These are phyloP conservation scores for Cadophora luteo-olivacea DNA, from an alignment of 2,329 filamentous ascomycete genomes.

Conservation along the genomic window DNA sequence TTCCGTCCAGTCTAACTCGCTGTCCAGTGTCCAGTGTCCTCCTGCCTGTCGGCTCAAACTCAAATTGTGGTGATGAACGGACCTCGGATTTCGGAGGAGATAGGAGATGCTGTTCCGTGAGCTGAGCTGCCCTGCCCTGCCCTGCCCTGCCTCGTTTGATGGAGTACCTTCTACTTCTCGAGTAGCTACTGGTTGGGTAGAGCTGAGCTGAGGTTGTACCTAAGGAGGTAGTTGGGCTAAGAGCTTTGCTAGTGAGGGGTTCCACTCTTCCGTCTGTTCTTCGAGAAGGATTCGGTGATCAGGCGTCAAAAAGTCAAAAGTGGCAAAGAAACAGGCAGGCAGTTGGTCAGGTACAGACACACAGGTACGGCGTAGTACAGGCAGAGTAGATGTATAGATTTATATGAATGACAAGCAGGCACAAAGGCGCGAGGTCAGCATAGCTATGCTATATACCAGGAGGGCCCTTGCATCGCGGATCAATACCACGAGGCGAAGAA, in stretches of 20 bases:
- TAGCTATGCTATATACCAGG: not conserved
- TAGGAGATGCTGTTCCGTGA: not conserved
- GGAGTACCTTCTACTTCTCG: not conserved
- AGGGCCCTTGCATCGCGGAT: conserved; percentile 11
- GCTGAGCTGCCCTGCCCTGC: not conserved
- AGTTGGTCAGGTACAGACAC: not conserved
- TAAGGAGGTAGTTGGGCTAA: not conserved
- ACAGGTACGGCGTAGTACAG: conserved; percentile 4
- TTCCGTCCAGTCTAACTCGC: not conserved
- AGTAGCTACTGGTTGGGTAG: not conserved
- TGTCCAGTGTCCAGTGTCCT: not conserved
- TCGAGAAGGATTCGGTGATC: conserved; percentile 9
- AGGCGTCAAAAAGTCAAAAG: conserved; percentile 12
- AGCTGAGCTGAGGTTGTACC: not conserved
- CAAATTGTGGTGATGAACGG: conserved; percentile 18
- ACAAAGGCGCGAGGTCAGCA: not conserved
- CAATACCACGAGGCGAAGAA: conserved; percentile 8
- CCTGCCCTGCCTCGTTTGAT: no score
- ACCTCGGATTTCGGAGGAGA: conserved; percentile 4
- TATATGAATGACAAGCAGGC: not conserved
- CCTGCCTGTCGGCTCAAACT: conserved; percentile 2
- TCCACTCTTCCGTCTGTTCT: conserved; percentile 7
- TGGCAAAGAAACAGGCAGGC: not conserved
- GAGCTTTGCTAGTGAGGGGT: not conserved
- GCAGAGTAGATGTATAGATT: not conserved